Evolutionary conservation across 768 basidiomycete species (phyloP).

Genomic region (Leccinum fibrillosum): DNA sequence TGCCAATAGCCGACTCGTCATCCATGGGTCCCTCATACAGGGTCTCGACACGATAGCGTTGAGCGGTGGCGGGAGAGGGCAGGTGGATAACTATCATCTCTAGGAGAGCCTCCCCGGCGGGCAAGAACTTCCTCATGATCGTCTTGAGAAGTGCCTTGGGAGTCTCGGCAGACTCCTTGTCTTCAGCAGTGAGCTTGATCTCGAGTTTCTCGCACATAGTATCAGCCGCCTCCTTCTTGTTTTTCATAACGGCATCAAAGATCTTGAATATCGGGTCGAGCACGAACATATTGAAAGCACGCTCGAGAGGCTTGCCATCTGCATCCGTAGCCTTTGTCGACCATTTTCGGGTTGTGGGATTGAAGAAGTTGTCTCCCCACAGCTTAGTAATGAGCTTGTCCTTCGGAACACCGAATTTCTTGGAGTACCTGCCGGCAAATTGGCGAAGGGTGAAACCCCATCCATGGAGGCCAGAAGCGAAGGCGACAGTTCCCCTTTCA

Average conservation of each 20-base stretch:
- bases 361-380: slow-evolving; percentile 99
- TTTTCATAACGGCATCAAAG: slow-evolving; percentile 99
- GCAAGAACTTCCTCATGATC: slow-evolving; percentile 99
- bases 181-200: slow-evolving; percentile 80
- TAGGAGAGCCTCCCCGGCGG: slow-evolving; percentile 95
- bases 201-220: slow-evolving; percentile 96
- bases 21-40: slow-evolving; percentile 99
- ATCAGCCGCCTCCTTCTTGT: slow-evolving; percentile 86
- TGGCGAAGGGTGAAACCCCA: slow-evolving; percentile 99
- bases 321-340: slow-evolving; percentile 69
- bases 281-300: slow-evolving; percentile 98
- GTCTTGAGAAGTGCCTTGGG: slow-evolving; percentile 90
- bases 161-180: slow-evolving; percentile 83
- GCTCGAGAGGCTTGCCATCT: slow-evolving; percentile 90
- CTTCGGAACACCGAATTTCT: slow-evolving; percentile 99
- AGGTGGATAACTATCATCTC: slow-evolving; percentile 99
- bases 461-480: slow-evolving; percentile 98
- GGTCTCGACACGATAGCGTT: slow-evolving; percentile 98
- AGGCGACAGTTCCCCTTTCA: slow-evolving; percentile 96
- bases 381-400: slow-evolving; percentile 97
- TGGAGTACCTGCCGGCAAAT: slow-evolving; percentile 91
- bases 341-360: slow-evolving; percentile 96
- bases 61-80: slow-evolving; percentile 95
- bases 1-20: slow-evolving; percentile 97
- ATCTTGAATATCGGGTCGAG: slow-evolving; percentile 99